Evolutionary conservation across 495 filamentous ascomycete species (phyloP).

Genomic region (Aspergillus hancockii): DNA sequence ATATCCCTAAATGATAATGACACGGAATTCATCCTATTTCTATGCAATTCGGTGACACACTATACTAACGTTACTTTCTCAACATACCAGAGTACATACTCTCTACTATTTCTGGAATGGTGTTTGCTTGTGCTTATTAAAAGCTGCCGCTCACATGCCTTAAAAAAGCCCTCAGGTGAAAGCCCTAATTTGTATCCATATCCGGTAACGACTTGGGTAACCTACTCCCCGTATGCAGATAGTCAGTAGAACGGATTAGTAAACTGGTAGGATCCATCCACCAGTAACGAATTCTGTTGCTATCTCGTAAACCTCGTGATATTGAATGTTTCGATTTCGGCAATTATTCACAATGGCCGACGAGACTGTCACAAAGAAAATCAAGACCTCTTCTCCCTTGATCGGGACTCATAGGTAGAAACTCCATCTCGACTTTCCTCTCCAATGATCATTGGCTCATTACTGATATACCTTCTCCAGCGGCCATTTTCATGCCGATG

Average conservation of each 20-base stretch:
- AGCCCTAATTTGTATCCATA: conserved; percentile 20
- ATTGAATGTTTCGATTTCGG: conserved; percentile 32
- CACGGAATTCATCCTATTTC: too few relatives aligned
- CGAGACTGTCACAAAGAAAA: conserved; percentile 66
- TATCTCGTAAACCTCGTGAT: not conserved
- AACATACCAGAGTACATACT: too few relatives aligned
- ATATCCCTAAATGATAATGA: too few relatives aligned
- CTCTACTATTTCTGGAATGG: too few relatives aligned
- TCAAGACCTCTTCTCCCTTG: conserved; percentile 62
- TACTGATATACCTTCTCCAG: conserved; percentile 34
- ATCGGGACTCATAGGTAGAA: conserved; percentile 85
- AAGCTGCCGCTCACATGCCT: conserved; percentile 5
- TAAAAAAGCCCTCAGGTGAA: conserved; percentile 6
- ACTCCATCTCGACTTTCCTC: not conserved
- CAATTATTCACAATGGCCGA: conserved; percentile 57
- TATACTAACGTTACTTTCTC: too few relatives aligned
- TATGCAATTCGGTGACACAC: too few relatives aligned
- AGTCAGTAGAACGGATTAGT: not conserved
- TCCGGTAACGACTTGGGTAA: not conserved
- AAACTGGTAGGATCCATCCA: not conserved
- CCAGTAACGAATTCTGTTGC: not conserved
- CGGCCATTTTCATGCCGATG: conserved; percentile 98
- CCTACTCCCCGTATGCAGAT: not conserved
- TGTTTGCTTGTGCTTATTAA: too few relatives aligned
- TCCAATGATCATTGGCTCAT: conserved; percentile 17